Percentiles rank a stretch among this genome's conserved stretches.
phyloP scores from a whole-genome alignment of 2,329 filamentous ascomycete genomes.

The Xylariaceae sp. region DNA sequence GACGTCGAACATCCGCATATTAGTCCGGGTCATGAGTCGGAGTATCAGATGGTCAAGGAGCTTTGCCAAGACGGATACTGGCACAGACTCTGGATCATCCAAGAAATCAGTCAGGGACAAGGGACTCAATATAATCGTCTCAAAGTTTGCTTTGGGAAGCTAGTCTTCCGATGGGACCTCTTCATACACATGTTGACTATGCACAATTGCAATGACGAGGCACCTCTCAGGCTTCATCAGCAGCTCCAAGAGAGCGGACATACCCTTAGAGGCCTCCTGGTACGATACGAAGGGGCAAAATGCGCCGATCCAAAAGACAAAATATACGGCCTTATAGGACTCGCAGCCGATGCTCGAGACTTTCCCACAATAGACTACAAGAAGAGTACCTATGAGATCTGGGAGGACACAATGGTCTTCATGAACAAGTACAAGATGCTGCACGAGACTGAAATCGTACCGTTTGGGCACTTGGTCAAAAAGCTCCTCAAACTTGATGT shows the following conservation, averaged over 20 bases:
- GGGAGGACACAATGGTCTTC: conserved; percentile 24
- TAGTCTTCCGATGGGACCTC: conserved; percentile 9
- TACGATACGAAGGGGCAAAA: conserved; percentile 16
- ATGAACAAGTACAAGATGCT: conserved; percentile 8
- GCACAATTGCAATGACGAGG: conserved; percentile 4
- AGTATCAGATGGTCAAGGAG: not conserved
- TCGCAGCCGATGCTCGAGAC: conserved; percentile 20
- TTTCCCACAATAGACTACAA: conserved; percentile 24
- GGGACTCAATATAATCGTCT: conserved; percentile 3
- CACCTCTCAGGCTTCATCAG: conserved; percentile 15
- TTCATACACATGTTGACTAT: conserved; percentile 14
- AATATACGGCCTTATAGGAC: conserved; percentile 25
- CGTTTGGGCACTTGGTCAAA: conserved; percentile 5
- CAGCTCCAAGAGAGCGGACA: conserved; percentile 10
- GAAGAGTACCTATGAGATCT: conserved; percentile 22
- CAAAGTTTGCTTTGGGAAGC: conserved; percentile 18
- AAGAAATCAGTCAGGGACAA: conserved; percentile 23
- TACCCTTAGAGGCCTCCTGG: conserved; percentile 17
- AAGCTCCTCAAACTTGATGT: conserved; percentile 3
- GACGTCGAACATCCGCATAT: not conserved
- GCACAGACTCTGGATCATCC: conserved; percentile 22
- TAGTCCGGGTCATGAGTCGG: not conserved
- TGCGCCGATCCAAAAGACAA: conserved; percentile 27
- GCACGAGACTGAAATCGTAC: conserved; percentile 2
- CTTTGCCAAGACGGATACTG: conserved; percentile 16